A percentile compares a stretch with the other conserved stretches of the same genome.
Evolutionary conservation across 257 asterid species (phyloP).

Genomic region (Ligustrum vulgare): DNA sequence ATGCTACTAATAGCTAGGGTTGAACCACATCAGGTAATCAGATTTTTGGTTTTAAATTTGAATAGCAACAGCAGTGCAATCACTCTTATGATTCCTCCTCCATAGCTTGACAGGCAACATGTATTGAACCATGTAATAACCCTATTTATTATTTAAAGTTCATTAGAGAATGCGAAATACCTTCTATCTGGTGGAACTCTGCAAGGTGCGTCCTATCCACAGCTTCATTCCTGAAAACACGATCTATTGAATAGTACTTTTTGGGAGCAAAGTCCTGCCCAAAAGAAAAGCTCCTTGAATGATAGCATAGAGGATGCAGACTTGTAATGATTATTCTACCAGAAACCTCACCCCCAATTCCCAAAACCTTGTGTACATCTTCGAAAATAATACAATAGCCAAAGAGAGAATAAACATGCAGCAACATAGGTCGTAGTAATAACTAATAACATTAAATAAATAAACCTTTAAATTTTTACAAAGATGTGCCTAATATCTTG

Average conservation of each 20-base stretch:
- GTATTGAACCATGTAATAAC: neutral
- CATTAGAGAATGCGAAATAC: slow-evolving; percentile 32
- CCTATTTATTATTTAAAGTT: slow-evolving; percentile 10
- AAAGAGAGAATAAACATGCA: neutral
- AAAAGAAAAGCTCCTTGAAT: slow-evolving; percentile 17
- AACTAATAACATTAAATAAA: neutral
- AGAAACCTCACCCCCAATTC: neutral
- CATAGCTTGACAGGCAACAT: neutral
- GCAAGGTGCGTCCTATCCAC: slow-evolving; percentile 99
- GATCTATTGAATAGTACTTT: slow-evolving; percentile 90
- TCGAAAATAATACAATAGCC: neutral
- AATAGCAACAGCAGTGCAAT: neutral
- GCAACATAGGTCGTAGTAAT: neutral
- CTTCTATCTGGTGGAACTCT: slow-evolving; percentile 99
- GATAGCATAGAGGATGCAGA: slow-evolving; percentile 16
- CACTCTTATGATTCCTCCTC: neutral
- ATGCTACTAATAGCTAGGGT: neutral
- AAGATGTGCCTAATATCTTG: neutral
- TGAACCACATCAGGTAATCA: neutral
- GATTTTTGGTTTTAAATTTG: neutral
- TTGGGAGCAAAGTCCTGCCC: slow-evolving; percentile 81
- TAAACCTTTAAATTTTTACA: neutral
- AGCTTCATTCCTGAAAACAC: slow-evolving; percentile 97
- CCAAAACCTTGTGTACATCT: neutral
- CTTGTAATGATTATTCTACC: neutral